phyloP scores from a whole-genome alignment of 257 asterid genomes.

The Solanum gandarillasii region DNA sequence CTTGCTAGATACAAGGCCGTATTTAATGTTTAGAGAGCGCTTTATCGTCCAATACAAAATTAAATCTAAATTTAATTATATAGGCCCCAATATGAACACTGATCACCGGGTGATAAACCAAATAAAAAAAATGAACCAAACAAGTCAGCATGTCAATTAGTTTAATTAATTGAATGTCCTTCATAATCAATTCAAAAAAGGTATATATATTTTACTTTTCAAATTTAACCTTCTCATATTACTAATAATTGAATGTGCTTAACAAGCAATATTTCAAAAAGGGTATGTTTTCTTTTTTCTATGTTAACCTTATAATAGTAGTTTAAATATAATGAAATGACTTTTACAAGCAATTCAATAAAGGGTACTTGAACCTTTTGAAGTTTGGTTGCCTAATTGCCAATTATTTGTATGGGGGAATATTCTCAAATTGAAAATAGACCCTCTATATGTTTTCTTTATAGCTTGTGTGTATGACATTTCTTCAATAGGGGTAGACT shows the following conservation, averaged over 20 bases:
- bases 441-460: background rate
- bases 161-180: background rate
- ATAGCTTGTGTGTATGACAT: background rate
- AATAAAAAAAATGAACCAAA: background rate
- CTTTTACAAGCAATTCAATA: constrained; percentile 9
- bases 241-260: background rate
- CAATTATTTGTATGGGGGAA: constrained; percentile 15
- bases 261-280: constrained; percentile 5
- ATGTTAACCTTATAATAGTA: background rate
- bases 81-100: fast-evolving
- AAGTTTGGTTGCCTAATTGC: constrained; percentile 26
- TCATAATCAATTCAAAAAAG: background rate
- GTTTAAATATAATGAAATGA: background rate
- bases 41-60: background rate
- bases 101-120: background rate
- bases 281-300: background rate
- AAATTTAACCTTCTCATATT: background rate
- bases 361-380: constrained; percentile 20
- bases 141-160: background rate
- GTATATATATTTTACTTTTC: background rate
- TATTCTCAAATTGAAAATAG: constrained; percentile 15
- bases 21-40: fast-evolving
- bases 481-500: background rate
- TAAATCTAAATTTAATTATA: background rate
- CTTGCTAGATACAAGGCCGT: background rate